Percentiles rank a stretch among this genome's conserved stretches.
These are phyloP conservation scores for Colletotrichum australisinense DNA, from an alignment of 2,329 filamentous ascomycete genomes.

Conservation along the genomic window DNA sequence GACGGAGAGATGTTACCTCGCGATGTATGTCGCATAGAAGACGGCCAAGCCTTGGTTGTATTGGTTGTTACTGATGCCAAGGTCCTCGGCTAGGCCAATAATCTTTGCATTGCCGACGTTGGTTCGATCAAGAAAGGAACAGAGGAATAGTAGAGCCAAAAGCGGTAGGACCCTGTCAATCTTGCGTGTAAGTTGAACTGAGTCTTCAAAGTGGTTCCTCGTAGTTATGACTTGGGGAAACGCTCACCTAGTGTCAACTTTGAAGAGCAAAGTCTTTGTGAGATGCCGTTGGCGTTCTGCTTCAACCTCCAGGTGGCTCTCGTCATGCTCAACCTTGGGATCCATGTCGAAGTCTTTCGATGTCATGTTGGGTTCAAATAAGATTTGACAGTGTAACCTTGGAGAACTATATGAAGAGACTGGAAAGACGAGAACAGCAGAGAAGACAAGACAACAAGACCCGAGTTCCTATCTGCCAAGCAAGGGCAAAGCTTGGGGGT, in stretches of 20 bases:
- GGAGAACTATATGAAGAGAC: not conserved
- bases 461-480: constrained; percentile 10
- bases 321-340: constrained; percentile 37
- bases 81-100: constrained; percentile 68
- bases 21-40: constrained; percentile 74
- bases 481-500: constrained; percentile 14
- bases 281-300: constrained; percentile 33
- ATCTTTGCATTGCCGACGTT: constrained; percentile 80
- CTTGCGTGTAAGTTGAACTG: not conserved
- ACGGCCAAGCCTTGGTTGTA: constrained; percentile 74
- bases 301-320: constrained; percentile 35
- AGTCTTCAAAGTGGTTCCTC: not conserved
- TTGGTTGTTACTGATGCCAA: constrained; percentile 69
- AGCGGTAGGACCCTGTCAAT: constrained; percentile 67
- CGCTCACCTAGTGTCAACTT: constrained; percentile 42
- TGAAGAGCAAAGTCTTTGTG: constrained; percentile 42
- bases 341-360: constrained; percentile 29
- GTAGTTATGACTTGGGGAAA: too few relatives aligned
- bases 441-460: constrained; percentile 14
- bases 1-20: constrained; percentile 51
- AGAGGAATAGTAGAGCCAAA: constrained; percentile 73
- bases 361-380: not conserved
- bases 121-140: constrained; percentile 74
- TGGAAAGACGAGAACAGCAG: not conserved
- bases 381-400: not conserved